Conservation (phyloP, 2,329 filamentous ascomycete species). For the Colletotrichum spaethianum region DNA sequence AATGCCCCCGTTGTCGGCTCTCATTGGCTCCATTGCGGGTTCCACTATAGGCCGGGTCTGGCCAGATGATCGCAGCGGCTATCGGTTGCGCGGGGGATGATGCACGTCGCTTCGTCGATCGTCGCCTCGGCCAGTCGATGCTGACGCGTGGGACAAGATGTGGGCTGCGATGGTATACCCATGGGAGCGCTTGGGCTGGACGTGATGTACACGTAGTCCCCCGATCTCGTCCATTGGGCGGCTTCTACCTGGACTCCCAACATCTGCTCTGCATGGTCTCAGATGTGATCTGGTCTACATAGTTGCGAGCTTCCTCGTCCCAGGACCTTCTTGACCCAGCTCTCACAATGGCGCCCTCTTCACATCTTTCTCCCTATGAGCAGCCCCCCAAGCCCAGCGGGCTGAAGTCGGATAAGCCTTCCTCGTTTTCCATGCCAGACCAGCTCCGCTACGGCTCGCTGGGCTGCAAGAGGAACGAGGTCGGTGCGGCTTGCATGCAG, state of each 20-base stretch:
- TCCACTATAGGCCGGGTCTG: constrained; percentile 24
- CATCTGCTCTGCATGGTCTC: neutral
- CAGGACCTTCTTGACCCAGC: neutral
- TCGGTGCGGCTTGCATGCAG: neutral
- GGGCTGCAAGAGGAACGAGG: constrained; percentile 49
- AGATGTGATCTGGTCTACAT: neutral
- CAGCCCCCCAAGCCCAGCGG: constrained; percentile 37
- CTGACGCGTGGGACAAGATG: neutral
- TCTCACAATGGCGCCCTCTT: constrained; percentile 14
- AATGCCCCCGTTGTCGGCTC: neutral
- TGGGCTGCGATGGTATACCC: constrained; percentile 1
- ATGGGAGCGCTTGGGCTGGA: neutral
- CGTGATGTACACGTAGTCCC: constrained; percentile 15
- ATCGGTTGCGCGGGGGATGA: constrained; percentile 19
- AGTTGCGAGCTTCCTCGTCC: neutral
- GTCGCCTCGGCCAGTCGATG: constrained; percentile 3
- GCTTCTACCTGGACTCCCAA: neutral
- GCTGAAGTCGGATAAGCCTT: constrained; percentile 46
- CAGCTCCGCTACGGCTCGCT: constrained; percentile 62
- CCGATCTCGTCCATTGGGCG: neutral
- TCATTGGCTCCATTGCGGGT: neutral
- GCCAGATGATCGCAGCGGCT: constrained; percentile 24
- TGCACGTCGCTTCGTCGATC: constrained; percentile 15
- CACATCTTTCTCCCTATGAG: constrained; percentile 23
- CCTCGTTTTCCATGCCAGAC: constrained; percentile 63